phyloP scores from a whole-genome alignment of 805 yeast genomes.

The Yarrowia sp. region DNA sequence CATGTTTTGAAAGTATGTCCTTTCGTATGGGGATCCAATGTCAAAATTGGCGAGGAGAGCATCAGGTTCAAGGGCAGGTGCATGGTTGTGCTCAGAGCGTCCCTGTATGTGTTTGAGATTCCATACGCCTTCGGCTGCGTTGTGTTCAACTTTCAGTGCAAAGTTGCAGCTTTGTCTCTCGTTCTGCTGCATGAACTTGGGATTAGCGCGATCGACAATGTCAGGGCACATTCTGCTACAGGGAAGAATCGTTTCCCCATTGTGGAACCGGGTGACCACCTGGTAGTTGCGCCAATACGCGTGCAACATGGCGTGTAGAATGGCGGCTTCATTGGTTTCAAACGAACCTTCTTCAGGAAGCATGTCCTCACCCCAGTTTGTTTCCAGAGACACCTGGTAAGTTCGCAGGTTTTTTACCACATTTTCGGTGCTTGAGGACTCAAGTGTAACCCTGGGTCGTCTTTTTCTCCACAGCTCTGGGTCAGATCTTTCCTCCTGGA shows the following conservation, averaged over 20 bases:
- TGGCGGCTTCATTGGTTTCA: neutral
- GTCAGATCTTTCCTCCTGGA: no score
- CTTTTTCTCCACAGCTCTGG: no score
- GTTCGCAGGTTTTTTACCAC: neutral
- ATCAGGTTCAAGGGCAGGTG: neutral
- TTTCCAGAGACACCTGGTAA: neutral
- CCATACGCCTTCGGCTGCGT: neutral
- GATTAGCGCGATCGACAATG: neutral
- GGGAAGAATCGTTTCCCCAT: neutral
- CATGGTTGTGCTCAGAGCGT: neutral
- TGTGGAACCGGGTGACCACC: neutral
- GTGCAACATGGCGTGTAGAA: neutral
- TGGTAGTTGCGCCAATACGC: neutral
- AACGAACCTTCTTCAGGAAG: neutral
- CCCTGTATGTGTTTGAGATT: neutral
- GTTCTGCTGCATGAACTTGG: neutral
- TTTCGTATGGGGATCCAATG: no score
- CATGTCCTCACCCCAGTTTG: neutral
- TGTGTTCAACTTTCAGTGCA: neutral
- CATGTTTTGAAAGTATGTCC: no score
- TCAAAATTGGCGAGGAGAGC: neutral
- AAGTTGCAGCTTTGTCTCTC: neutral
- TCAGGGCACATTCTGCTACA: neutral
- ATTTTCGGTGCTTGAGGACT: neutral
- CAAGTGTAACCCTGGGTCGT: no score